A percentile compares a stretch with the other conserved stretches of the same genome.
Conservation (phyloP, 192 early-diverging fungal genomes). For the Umbelopsis sp. region DNA sequence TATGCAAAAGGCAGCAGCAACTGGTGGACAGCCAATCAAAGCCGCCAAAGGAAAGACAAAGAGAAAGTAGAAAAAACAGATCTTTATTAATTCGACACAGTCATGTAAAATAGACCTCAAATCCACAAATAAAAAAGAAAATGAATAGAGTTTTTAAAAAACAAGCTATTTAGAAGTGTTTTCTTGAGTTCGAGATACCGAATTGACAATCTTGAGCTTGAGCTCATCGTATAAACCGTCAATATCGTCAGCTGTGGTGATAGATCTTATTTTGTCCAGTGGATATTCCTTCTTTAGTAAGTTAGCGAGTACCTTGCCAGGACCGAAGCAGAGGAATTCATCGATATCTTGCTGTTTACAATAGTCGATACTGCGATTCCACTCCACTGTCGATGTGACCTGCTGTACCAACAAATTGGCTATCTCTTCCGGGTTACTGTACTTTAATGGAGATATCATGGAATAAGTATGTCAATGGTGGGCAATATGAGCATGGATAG, state of each 20-base stretch:
- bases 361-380: conserved; percentile 83
- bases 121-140: conserved; percentile 16
- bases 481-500: background rate
- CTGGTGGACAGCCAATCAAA: conserved; percentile 20
- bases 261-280: conserved; percentile 55
- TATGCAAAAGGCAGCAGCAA: conserved; percentile 37
- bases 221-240: background rate
- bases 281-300: conserved; percentile 86
- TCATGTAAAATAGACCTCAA: conserved; percentile 8
- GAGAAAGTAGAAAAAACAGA: conserved; percentile 25
- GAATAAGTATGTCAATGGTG: background rate
- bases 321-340: conserved; percentile 87
- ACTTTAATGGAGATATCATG: conserved; percentile 16
- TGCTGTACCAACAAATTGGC: conserved; percentile 71
- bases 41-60: conserved; percentile 26
- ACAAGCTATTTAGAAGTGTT: background rate
- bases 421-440: conserved; percentile 53
- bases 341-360: conserved; percentile 78
- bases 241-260: conserved; percentile 9
- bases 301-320: conserved; percentile 87
- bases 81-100: background rate
- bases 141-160: conserved; percentile 1
- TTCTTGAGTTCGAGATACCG: conserved; percentile 8
- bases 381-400: conserved; percentile 85
- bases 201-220: conserved; percentile 8